Evolutionary conservation across 441 rosid genomes (phyloP).

Genomic region (Gossypium aridum): DNA sequence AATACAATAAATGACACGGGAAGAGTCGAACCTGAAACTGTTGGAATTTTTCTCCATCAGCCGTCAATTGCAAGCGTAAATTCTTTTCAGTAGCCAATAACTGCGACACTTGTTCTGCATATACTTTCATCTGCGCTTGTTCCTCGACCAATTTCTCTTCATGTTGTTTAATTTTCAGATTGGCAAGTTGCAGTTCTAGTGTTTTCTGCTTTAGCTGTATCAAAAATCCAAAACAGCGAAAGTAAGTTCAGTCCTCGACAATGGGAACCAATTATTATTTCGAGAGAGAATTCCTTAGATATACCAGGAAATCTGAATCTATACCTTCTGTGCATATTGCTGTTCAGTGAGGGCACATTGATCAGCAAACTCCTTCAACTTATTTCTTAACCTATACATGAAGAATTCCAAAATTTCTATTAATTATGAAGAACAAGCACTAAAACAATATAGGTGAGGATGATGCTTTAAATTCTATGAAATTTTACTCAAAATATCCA

Average conservation of each 20-base stretch:
- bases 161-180: conserved; percentile 67
- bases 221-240: conserved; percentile 12
- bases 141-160: conserved; percentile 79
- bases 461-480: neutral
- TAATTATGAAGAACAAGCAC: neutral
- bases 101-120: conserved; percentile 84
- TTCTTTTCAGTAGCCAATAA: conserved; percentile 78
- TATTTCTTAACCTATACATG: conserved; percentile 52
- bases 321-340: conserved; percentile 71
- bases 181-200: conserved; percentile 77
- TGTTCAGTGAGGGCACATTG: conserved; percentile 78
- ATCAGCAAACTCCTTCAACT: conserved; percentile 73
- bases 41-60: conserved; percentile 92
- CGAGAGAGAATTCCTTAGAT: neutral
- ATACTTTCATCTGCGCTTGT: conserved; percentile 80
- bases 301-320: conserved; percentile 6
- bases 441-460: neutral
- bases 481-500: neutral
- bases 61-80: conserved; percentile 70
- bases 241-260: neutral
- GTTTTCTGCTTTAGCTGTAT: conserved; percentile 80
- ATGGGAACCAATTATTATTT: neutral
- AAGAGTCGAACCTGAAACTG: conserved; percentile 71
- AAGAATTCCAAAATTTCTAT: conserved; percentile 17
- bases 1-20: neutral